Base-by-base conservation (phyloP, 441 rosid genomes). In the Aquilaria agallochum region DNA sequence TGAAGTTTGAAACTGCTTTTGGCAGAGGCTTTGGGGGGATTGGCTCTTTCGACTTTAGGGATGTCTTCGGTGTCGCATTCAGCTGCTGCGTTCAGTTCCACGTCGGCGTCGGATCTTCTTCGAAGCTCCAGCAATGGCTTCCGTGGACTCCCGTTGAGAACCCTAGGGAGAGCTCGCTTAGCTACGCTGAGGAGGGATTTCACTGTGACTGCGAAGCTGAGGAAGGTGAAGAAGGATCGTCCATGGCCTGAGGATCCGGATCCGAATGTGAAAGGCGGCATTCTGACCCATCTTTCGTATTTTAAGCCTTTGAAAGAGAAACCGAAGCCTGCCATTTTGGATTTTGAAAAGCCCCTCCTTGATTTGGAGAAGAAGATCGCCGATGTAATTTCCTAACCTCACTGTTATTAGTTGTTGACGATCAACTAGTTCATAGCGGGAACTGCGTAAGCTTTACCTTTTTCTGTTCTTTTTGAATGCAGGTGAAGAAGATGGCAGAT, bases 401-500 rank as follows among this genome's bases (percentile, higher is more conserved):
- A 10, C 48, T 58, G 13, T 31, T 40, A 50, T 75, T 31, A 62
- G 47, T 48, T 50, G 59, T 9, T 61, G 60, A 33, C 34, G 53
- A 15, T 13, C 42, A 2, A 8, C 6, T 36, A 36, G 5, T 36
- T 36, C 7, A 36, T 36, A 36, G 2, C 42, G 7, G 42, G 42
- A 36, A 8, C 42, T 36, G 42, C 42, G 7, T 36, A 36, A 5
- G 42, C 42, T 36, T 36, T 36, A 36, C 6, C 42, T 36, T 58
- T 7, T 67, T 64, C 55, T 64, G 62, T 48, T 62, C 53, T 44
- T 76, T 55, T 64, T 68, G 64, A 50, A 2, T 78, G 77, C 81
- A 94, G 98, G 95, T 94, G 75, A 77, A 85, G 83, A 88, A 88
- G 83, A 90, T 89, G 97, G 97, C 97, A 7, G 72, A 78, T 47